These are phyloP conservation scores for Abrus pulchellus DNA, from an alignment of 306 rosid genomes.

Conservation along the genomic window DNA sequence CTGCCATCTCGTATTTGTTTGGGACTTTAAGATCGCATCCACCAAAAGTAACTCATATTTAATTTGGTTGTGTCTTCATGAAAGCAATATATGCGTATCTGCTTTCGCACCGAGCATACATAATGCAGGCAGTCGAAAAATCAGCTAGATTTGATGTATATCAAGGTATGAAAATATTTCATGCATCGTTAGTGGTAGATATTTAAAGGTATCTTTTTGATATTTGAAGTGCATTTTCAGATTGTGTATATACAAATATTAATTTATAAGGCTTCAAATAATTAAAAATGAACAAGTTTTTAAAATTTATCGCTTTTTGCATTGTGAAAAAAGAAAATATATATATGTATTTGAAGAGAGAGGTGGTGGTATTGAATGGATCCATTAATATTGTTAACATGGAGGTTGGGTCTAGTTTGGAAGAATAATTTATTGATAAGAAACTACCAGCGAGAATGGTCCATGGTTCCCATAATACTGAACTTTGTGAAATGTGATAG, in stretches of 20 bases:
- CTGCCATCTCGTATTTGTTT: constrained; percentile 1
- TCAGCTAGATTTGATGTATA: background rate
- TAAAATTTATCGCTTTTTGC: too few relatives aligned
- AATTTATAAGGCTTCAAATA: too few relatives aligned
- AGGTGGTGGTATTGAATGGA: too few relatives aligned
- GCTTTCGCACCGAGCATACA: background rate
- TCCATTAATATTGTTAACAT: background rate
- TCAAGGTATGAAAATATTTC: too few relatives aligned
- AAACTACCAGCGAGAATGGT: constrained; percentile 28
- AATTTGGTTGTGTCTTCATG: constrained; percentile 16
- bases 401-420: background rate
- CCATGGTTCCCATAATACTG: background rate
- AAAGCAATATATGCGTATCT: background rate
- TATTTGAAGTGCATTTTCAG: too few relatives aligned
- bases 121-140: background rate
- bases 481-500: constrained; percentile 30
- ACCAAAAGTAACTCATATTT: constrained; percentile 2
- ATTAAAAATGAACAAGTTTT: too few relatives aligned
- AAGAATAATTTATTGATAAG: constrained; percentile 27
- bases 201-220: too few relatives aligned
- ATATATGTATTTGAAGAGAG: background rate
- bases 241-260: too few relatives aligned
- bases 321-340: background rate
- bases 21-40: constrained; percentile 18
- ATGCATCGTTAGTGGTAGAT: too few relatives aligned